A percentile compares a stretch with the other conserved stretches of the same genome.
Evolutionary conservation across 805 yeast species (phyloP).

Genomic region (Wickerhamomyces rabaulensis): DNA sequence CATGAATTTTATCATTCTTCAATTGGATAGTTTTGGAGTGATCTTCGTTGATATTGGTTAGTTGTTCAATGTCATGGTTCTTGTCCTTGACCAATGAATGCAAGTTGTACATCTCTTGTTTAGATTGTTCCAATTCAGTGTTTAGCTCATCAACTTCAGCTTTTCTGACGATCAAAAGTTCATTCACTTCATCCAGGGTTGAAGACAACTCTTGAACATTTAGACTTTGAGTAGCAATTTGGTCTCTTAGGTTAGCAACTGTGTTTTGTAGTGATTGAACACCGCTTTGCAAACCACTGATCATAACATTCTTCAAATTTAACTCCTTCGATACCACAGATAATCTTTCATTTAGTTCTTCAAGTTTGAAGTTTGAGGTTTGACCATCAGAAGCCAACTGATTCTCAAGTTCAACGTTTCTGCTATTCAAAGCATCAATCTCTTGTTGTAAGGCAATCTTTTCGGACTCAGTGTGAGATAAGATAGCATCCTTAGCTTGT

Average conservation of each 20-base stretch:
- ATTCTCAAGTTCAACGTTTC: not conserved
- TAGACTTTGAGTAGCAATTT: not conserved
- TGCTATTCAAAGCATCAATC: not conserved
- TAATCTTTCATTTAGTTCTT: not conserved
- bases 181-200: constrained; percentile 9
- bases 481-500: not conserved
- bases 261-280: constrained; percentile 1
- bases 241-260: constrained; percentile 1
- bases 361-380: not conserved
- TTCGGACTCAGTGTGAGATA: not conserved
- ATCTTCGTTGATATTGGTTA: constrained; percentile 7
- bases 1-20: constrained; percentile 19
- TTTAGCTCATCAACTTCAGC: constrained; percentile 25
- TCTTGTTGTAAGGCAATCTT: not conserved
- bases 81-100: constrained; percentile 4
- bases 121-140: constrained; percentile 12
- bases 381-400: not conserved
- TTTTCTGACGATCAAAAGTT: constrained; percentile 18
- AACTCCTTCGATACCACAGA: constrained; percentile 1
- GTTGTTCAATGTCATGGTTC: constrained; percentile 5
- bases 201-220: not conserved
- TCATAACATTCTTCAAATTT: constrained; percentile 5
- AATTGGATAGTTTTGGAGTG: constrained; percentile 12
- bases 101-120: constrained; percentile 1
- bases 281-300: constrained; percentile 5